Evolutionary conservation across 805 yeast species (phyloP).

Genomic region (Maudiozyma serrabonitensis): DNA sequence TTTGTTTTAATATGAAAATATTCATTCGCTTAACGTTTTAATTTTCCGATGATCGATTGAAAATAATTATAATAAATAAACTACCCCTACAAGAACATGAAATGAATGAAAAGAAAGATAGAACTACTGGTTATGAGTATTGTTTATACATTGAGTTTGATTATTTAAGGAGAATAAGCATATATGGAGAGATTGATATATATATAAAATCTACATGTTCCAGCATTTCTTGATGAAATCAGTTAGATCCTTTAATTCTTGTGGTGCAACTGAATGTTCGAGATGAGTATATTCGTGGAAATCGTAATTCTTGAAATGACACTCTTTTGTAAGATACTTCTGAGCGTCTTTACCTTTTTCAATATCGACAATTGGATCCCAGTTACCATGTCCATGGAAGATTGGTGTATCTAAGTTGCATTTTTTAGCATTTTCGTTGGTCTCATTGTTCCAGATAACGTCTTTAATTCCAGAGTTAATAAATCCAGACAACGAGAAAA

Average conservation of each 20-base stretch:
- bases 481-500: conserved; percentile 71
- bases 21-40: no score
- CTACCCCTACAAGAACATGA: no score
- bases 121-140: no score
- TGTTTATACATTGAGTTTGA: no score
- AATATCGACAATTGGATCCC: conserved; percentile 54
- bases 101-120: no score
- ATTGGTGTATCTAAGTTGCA: conserved; percentile 58
- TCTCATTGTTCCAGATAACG: not conserved
- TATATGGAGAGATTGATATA: not conserved
- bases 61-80: no score
- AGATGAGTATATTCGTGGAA: conserved; percentile 53
- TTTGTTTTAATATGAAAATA: no score
- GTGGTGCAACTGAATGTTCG: conserved; percentile 57
- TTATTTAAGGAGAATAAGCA: no score
- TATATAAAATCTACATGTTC: not conserved
- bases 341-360: conserved; percentile 29
- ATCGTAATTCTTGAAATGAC: conserved; percentile 37
- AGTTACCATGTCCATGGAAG: conserved; percentile 82
- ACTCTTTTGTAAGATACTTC: conserved; percentile 32
- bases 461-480: conserved; percentile 11
- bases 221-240: conserved; percentile 30
- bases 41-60: no score
- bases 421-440: conserved; percentile 8
- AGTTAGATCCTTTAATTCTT: conserved; percentile 52